phyloP scores from a whole-genome alignment of 2,329 filamentous ascomycete species.

The Aspergillus pseudoviridinutans region DNA sequence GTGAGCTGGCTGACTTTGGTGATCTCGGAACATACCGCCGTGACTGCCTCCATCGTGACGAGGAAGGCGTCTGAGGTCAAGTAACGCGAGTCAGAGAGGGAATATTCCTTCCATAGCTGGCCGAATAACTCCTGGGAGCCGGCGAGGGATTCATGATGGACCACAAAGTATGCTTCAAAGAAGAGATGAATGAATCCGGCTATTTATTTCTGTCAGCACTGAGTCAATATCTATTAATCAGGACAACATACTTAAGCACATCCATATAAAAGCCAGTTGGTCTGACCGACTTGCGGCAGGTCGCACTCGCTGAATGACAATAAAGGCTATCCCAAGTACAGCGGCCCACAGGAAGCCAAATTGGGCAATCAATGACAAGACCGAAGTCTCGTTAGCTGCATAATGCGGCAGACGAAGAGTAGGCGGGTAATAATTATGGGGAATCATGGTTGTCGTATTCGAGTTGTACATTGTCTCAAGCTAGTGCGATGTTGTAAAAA shows the following conservation, averaged over 20 bases:
- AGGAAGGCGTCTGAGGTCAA: slow-evolving; percentile 74
- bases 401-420: slow-evolving; percentile 56
- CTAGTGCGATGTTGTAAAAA: neutral
- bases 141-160: slow-evolving; percentile 58
- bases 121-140: slow-evolving; percentile 65
- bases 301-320: slow-evolving; percentile 48
- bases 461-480: neutral
- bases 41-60: slow-evolving; percentile 77
- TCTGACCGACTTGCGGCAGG: slow-evolving; percentile 51
- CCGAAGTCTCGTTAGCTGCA: slow-evolving; percentile 57
- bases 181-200: slow-evolving; percentile 56
- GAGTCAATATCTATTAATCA: too few species aligned
- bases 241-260: slow-evolving; percentile 56
- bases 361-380: slow-evolving; percentile 52
- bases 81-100: slow-evolving; percentile 78
- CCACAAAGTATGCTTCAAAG: slow-evolving; percentile 73
- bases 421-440: slow-evolving; percentile 64
- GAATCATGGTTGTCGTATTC: neutral
- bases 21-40: slow-evolving; percentile 52
- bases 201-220: neutral
- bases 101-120: slow-evolving; percentile 88
- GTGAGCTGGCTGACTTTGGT: neutral
- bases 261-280: slow-evolving; percentile 61
- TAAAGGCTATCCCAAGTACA: slow-evolving; percentile 53
- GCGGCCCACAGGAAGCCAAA: slow-evolving; percentile 54